Evolutionary conservation across 208 protist genomes (phyloP).

Genomic region (Crithidia brevicula): DNA sequence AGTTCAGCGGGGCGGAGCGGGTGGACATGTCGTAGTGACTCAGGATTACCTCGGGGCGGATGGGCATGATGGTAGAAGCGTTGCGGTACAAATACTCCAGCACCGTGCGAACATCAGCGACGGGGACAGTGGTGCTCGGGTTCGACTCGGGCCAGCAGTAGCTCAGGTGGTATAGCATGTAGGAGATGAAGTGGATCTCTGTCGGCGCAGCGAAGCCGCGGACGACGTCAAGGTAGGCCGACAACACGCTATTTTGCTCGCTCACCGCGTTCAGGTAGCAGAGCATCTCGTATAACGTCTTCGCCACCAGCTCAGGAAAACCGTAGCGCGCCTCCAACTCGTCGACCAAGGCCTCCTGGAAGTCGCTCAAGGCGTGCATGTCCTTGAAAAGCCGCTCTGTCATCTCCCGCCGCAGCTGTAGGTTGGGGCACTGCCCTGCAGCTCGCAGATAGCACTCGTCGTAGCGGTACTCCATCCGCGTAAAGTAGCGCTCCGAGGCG

Average conservation of each 20-base stretch:
- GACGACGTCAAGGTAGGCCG: conserved; percentile 80
- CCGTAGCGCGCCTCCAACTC: conserved; percentile 88
- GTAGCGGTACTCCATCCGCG: conserved; percentile 79
- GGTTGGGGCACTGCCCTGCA: conserved; percentile 62
- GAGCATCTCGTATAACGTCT: conserved; percentile 89
- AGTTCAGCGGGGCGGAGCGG: conserved; percentile 72
- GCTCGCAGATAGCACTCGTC: conserved; percentile 63
- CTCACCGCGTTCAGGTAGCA: conserved; percentile 83
- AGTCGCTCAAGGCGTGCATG: conserved; percentile 77
- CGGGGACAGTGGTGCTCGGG: conserved; percentile 53
- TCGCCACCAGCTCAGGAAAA: conserved; percentile 88
- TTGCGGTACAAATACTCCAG: conserved; percentile 83
- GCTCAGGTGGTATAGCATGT: conserved; percentile 83
- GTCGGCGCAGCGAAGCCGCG: conserved; percentile 84
- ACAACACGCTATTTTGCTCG: conserved; percentile 53
- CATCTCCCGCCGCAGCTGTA: conserved; percentile 69
- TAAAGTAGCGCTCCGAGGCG: conserved; percentile 80
- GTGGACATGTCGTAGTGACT: conserved; percentile 83
- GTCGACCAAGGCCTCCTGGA: conserved; percentile 86
- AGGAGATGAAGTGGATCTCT: conserved; percentile 83
- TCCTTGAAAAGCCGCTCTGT: conserved; percentile 86
- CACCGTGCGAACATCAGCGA: conserved; percentile 72
- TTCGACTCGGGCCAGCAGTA: conserved; percentile 86
- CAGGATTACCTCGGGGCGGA: conserved; percentile 66
- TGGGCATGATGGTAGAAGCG: conserved; percentile 48